Percentiles rank a stretch among this genome's conserved stretches.
phyloP scores from a whole-genome alignment of 2,329 filamentous ascomycete species.

The Pseudocercospora eumusae region DNA sequence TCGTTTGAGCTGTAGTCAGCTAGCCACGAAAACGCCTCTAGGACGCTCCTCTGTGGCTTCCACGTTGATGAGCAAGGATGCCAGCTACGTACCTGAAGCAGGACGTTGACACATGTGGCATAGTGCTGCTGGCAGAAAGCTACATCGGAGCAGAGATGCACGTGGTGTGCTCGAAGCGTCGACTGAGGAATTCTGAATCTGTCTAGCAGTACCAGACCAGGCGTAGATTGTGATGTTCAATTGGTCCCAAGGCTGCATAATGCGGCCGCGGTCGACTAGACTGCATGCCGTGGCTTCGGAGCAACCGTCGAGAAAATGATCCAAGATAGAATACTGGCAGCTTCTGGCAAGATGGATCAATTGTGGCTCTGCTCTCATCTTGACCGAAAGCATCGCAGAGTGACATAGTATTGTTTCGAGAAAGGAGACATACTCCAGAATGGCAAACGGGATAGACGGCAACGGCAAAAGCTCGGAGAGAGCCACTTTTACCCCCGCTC shows the following conservation, averaged over 20 bases:
- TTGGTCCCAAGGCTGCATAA: slow-evolving; percentile 4
- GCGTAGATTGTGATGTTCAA: not conserved
- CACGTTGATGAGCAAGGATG: not conserved
- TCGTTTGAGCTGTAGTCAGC: not conserved
- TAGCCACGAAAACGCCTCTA: slow-evolving; percentile 3
- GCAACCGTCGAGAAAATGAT: slow-evolving; percentile 7
- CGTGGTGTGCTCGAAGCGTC: not conserved
- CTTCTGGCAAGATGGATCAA: not conserved
- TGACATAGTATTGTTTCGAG: not conserved
- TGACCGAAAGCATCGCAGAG: not conserved
- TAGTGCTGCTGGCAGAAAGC: not conserved
- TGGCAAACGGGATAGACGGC: not conserved
- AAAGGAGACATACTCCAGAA: not conserved
- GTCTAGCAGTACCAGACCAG: slow-evolving; percentile 5
- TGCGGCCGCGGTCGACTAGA: slow-evolving; percentile 3
- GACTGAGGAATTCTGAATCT: not conserved
- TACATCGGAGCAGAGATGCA: slow-evolving; percentile 1
- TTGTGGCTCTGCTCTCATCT: not conserved
- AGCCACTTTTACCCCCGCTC: not conserved
- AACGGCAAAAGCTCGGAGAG: not conserved
- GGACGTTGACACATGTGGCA: not conserved
- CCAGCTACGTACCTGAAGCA: not conserved
- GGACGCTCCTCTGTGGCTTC: slow-evolving; percentile 7
- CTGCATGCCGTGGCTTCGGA: slow-evolving; percentile 13
- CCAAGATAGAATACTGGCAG: not conserved